These are phyloP conservation scores for Verbena officinalis DNA, from an alignment of 257 asterid genomes.

Conservation along the genomic window DNA sequence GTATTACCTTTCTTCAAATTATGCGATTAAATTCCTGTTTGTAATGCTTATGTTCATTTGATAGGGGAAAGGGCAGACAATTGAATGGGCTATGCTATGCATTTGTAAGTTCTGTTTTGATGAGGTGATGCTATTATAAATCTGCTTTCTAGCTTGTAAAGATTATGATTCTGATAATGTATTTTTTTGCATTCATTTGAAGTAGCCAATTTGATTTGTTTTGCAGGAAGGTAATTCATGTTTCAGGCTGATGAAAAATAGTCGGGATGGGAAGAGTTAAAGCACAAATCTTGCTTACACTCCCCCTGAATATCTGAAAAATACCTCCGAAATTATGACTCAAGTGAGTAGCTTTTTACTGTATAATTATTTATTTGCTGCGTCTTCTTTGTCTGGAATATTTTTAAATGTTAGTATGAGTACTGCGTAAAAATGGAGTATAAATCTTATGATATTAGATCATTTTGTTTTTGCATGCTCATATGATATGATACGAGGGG, in stretches of 20 bases:
- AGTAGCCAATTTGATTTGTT: conserved; percentile 15
- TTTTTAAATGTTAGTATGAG: too few species aligned
- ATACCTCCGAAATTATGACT: conserved; percentile 94
- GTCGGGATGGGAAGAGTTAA: conserved; percentile 79
- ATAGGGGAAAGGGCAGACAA: conserved; percentile 78
- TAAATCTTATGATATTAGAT: not conserved
- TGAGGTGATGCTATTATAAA: conserved; percentile 42
- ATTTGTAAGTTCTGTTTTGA: conserved; percentile 66
- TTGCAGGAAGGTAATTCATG: conserved; percentile 83
- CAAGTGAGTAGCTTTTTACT: conserved; percentile 65
- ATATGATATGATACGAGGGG: conserved; percentile 80
- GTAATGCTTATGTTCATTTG: not conserved
- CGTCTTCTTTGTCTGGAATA: too few species aligned
- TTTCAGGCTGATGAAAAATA: conserved; percentile 76
- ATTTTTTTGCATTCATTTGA: not conserved
- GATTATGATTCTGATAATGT: not conserved
- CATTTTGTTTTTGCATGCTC: conserved; percentile 3
- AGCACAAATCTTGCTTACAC: conserved; percentile 85
- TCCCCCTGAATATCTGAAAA: conserved; percentile 75
- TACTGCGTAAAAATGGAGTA: too few species aligned
- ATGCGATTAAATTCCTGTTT: not conserved
- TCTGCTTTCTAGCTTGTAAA: too few species aligned
- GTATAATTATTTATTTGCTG: too few species aligned
- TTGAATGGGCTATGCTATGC: conserved; percentile 88
- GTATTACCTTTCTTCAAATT: conserved; percentile 21